Percentiles rank a stretch among this genome's conserved stretches.
Conservation (phyloP, 805 yeast genomes). For the Zygosaccharomyces lentus region DNA sequence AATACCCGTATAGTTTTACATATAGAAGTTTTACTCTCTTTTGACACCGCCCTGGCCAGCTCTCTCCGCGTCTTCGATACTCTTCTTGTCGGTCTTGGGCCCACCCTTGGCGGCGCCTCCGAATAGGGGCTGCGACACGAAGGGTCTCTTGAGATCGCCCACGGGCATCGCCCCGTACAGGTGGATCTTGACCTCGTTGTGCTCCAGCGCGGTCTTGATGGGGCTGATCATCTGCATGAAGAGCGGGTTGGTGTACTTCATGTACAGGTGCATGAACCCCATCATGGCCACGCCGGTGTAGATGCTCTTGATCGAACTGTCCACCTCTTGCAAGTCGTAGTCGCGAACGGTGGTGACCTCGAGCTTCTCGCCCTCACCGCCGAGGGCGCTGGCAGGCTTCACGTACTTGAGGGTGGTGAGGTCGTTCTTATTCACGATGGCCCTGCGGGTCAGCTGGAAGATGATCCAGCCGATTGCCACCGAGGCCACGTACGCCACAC, state of each 20-base stretch:
- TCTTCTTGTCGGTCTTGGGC: constrained; percentile 78
- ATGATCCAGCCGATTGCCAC: constrained; percentile 60
- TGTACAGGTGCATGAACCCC: constrained; percentile 96
- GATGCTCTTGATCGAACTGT: constrained; percentile 72
- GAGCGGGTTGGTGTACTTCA: constrained; percentile 96
- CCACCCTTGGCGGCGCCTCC: constrained; percentile 46
- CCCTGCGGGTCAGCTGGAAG: constrained; percentile 58
- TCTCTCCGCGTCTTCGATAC: constrained; percentile 78
- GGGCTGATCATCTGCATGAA: constrained; percentile 92
- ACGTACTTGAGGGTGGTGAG: constrained; percentile 88
- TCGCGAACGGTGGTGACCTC: constrained; percentile 91
- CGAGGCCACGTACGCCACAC: constrained; percentile 65
- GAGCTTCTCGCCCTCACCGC: constrained; percentile 66
- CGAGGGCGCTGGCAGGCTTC: constrained; percentile 74
- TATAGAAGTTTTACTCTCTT: constrained; percentile 53
- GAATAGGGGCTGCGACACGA: constrained; percentile 80
- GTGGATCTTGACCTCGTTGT: constrained; percentile 88
- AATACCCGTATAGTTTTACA: constrained; percentile 6
- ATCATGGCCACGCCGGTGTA: constrained; percentile 92
- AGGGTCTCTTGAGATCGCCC: constrained; percentile 95
- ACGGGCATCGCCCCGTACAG: constrained; percentile 73
- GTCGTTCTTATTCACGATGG: constrained; percentile 74
- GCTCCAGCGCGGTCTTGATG: constrained; percentile 82
- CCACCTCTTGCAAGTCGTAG: constrained; percentile 86
- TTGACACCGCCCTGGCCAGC: constrained; percentile 86